Percentiles rank a stretch among this genome's conserved stretches.
Conservation (phyloP, 208 protist species). For the Acanthamoeba triangularis region DNA sequence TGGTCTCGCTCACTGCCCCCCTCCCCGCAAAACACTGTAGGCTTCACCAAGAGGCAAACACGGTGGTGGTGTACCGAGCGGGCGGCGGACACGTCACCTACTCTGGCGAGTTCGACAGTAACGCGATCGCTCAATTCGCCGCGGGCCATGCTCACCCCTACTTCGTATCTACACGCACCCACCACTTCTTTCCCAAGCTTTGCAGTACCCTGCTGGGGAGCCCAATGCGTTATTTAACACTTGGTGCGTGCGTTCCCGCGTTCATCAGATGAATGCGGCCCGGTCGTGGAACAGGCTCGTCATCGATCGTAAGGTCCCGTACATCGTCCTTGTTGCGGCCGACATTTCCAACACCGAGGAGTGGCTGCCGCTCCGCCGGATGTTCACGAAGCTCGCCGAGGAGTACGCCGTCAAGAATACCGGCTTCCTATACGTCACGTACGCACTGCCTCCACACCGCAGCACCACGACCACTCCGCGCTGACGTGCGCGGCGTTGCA, state of each 20-base stretch:
- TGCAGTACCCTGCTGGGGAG: no score
- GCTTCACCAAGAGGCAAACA: background rate
- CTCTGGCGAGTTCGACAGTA: background rate
- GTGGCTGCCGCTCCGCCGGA: background rate
- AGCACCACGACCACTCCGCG: no score
- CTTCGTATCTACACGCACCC: background rate
- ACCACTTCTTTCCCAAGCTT: no score
- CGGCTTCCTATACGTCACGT: background rate
- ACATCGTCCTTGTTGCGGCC: background rate
- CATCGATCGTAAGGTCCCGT: background rate
- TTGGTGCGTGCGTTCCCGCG: no score
- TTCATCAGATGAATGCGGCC: background rate
- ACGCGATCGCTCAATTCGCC: background rate
- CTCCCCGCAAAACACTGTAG: no score
- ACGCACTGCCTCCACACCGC: background rate
- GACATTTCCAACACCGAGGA: background rate
- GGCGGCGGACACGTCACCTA: background rate
- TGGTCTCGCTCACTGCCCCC: no score
- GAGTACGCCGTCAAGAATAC: background rate
- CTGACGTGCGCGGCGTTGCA: no score
- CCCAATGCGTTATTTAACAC: no score
- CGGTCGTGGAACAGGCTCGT: background rate
- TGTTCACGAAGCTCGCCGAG: background rate
- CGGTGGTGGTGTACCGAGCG: background rate
- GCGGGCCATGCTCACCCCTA: background rate